Conservation (phyloP, 768 basidiomycete species). For the Dioszegia hungarica region DNA sequence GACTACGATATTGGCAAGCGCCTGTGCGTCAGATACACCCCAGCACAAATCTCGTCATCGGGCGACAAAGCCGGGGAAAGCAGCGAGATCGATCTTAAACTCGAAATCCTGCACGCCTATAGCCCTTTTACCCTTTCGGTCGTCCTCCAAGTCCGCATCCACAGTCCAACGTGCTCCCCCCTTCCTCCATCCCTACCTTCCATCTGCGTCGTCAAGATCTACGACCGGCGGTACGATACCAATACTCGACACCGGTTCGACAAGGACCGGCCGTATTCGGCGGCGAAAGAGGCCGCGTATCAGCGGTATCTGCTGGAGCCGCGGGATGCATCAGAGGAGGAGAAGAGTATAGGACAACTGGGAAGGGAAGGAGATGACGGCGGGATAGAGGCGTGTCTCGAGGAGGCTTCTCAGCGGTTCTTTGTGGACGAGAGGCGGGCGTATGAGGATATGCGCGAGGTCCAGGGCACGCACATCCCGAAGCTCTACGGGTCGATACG, state of each 20-base stretch:
- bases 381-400: not conserved
- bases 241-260: not conserved
- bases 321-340: not conserved
- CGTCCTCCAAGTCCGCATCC: too few relatives aligned
- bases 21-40: not conserved
- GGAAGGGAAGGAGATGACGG: not conserved
- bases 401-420: not conserved
- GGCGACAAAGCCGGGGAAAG: too few relatives aligned
- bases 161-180: not conserved
- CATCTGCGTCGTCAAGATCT: not conserved
- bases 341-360: not conserved
- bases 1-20: not conserved
- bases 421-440: not conserved
- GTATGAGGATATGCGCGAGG: not conserved
- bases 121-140: too few relatives aligned
- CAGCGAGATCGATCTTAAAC: too few relatives aligned
- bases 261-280: not conserved
- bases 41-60: not conserved
- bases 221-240: not conserved
- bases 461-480: slow-evolving; percentile 1
- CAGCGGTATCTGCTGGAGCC: not conserved
- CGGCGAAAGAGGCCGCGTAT: not conserved
- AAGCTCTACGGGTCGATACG: not conserved
- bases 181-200: too few relatives aligned
- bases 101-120: too few relatives aligned